phyloP scores from a whole-genome alignment of 805 yeast genomes.

The Clavispora phyllophila region DNA sequence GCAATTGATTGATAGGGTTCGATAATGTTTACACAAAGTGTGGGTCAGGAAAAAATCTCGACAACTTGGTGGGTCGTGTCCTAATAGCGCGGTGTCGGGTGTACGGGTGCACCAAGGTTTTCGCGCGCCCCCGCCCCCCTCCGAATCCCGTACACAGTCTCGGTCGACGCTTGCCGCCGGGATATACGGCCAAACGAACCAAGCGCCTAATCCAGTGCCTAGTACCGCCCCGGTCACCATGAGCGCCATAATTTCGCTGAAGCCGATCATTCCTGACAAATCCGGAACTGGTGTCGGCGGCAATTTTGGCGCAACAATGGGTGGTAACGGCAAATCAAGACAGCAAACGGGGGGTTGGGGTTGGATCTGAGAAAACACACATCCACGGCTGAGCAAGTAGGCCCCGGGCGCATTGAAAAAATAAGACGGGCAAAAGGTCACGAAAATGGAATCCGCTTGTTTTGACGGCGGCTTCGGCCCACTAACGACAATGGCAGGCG shows the following conservation, averaged over 20 bases:
- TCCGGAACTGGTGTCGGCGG: too few species aligned
- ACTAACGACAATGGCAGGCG: background rate
- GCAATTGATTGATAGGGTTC: conserved; percentile 2
- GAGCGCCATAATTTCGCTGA: background rate
- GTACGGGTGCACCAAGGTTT: conserved; percentile 12
- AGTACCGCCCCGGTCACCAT: background rate
- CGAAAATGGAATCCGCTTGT: too few species aligned
- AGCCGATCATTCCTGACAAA: too few species aligned
- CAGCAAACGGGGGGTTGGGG: background rate
- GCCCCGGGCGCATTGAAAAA: background rate
- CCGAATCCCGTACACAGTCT: background rate
- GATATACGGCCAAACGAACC: conserved; percentile 1
- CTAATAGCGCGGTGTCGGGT: conserved; percentile 16
- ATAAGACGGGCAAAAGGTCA: too few species aligned
- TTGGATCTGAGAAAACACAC: background rate
- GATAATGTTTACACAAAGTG: background rate
- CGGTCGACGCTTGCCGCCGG: background rate
- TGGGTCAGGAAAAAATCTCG: conserved; percentile 13
- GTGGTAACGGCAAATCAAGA: background rate
- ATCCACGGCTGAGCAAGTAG: background rate
- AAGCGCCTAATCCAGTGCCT: background rate
- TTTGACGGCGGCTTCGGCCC: too few species aligned
- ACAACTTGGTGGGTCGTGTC: conserved; percentile 16
- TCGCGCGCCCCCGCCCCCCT: conserved; percentile 1
- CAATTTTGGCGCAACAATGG: too few species aligned